Evolutionary conservation across 305 asterid genomes (phyloP).

Genomic region (Striga hermonthica): DNA sequence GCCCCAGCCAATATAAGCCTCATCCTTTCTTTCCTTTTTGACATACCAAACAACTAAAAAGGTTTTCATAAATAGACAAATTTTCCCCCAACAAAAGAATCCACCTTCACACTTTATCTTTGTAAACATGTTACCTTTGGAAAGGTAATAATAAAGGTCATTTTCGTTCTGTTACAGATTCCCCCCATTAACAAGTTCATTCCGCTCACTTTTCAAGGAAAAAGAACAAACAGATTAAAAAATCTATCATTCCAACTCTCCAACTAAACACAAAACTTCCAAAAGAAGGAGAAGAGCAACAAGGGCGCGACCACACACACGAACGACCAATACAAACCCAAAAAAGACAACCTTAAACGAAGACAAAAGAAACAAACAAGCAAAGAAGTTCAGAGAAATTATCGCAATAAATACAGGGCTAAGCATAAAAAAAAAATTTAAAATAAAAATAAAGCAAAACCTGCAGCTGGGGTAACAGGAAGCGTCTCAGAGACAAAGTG

Average conservation of each 20-base stretch:
- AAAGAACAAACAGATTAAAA: too few species aligned
- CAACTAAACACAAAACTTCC: too few species aligned
- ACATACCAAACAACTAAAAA: not conserved
- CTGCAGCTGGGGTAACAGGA: slow-evolving; percentile 40
- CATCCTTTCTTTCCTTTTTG: slow-evolving; percentile 3
- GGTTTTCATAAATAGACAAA: not conserved
- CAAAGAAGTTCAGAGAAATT: not conserved
- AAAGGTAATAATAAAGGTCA: not conserved
- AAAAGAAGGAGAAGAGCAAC: too few species aligned
- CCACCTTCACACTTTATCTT: too few species aligned
- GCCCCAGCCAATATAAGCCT: not conserved
- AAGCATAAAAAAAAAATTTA: too few species aligned
- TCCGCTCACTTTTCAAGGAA: too few species aligned
- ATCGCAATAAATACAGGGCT: slow-evolving; percentile 1
- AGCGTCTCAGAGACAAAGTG: slow-evolving; percentile 33
- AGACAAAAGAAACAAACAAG: not conserved
- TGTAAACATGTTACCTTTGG: too few species aligned
- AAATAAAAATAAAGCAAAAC: slow-evolving; percentile 23
- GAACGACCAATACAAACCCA: not conserved
- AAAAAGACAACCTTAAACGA: not conserved
- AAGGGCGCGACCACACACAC: not conserved
- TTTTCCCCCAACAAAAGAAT: not conserved
- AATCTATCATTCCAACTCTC: too few species aligned
- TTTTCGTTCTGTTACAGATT: too few species aligned
- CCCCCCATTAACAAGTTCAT: too few species aligned